These are phyloP conservation scores for Leccinum olivaceopallidum DNA, from an alignment of 768 basidiomycete genomes.

Conservation along the genomic window DNA sequence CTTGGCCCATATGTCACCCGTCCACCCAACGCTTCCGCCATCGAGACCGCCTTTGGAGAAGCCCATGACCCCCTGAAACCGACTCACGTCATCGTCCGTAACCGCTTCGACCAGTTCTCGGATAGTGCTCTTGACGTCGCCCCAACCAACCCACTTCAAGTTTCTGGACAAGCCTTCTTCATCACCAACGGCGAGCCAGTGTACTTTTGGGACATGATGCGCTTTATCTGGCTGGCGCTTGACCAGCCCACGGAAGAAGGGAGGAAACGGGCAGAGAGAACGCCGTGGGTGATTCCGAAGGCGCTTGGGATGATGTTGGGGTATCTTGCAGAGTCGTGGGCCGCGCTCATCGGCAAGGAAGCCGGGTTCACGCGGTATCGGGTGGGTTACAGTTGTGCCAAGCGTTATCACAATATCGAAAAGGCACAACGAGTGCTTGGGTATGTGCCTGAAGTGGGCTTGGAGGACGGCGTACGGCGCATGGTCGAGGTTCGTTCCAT, in stretches of 20 bases:
- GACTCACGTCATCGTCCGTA: slow-evolving; percentile 63
- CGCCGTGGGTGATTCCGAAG: slow-evolving; percentile 53
- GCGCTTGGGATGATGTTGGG: slow-evolving; percentile 71
- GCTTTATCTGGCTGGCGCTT: slow-evolving; percentile 74
- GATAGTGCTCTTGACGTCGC: slow-evolving; percentile 54
- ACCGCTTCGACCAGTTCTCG: slow-evolving; percentile 80
- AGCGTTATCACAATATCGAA: slow-evolving; percentile 92
- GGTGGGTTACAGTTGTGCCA: slow-evolving; percentile 76
- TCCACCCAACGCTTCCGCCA: slow-evolving; percentile 55
- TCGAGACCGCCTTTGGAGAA: slow-evolving; percentile 57
- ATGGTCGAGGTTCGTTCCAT: slow-evolving; percentile 66
- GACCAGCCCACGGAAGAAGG: slow-evolving; percentile 48
- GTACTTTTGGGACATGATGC: slow-evolving; percentile 94
- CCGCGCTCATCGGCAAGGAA: slow-evolving; percentile 73
- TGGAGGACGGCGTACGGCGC: slow-evolving; percentile 83
- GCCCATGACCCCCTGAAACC: slow-evolving; percentile 37
- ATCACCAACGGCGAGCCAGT: slow-evolving; percentile 96
- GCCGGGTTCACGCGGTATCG: slow-evolving; percentile 85
- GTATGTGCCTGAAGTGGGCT: slow-evolving; percentile 87
- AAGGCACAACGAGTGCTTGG: slow-evolving; percentile 88
- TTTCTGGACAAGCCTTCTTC: slow-evolving; percentile 94
- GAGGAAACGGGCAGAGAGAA: slow-evolving; percentile 41
- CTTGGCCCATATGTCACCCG: slow-evolving; percentile 76
- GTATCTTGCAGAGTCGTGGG: slow-evolving; percentile 68
- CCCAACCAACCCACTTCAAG: slow-evolving; percentile 60